Evolutionary conservation across 768 basidiomycete genomes (phyloP).

Genomic region (Lepiota brunneoincarnata): DNA sequence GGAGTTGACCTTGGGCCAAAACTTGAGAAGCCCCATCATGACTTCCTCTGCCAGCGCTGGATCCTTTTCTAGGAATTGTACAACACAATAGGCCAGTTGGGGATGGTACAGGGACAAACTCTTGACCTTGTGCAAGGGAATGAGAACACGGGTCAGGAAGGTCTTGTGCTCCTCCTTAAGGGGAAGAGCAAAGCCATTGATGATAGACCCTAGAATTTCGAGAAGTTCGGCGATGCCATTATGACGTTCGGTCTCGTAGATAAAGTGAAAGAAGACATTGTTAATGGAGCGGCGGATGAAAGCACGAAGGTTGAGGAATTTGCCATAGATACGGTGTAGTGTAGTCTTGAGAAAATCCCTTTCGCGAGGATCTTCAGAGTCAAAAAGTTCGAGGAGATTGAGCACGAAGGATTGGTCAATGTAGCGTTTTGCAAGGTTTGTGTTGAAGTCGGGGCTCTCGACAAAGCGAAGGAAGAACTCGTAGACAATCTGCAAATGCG

Average conservation of each 20-base stretch:
- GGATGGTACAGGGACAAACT: conserved; percentile 97
- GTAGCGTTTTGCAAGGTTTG: conserved; percentile 94
- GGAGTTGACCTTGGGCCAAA: conserved; percentile 99
- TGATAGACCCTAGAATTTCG: conserved; percentile 98
- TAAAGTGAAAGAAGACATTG: conserved; percentile 98
- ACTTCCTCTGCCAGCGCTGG: conserved; percentile 91
- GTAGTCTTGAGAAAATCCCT: conserved; percentile 99
- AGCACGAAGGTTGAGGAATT: conserved; percentile 97
- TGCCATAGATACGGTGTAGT: conserved; percentile 97
- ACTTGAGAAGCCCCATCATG: conserved; percentile 92
- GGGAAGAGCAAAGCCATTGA: conserved; percentile 97
- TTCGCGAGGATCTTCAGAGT: conserved; percentile 97
- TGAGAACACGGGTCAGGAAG: conserved; percentile 90
- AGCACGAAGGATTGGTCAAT: conserved; percentile 96
- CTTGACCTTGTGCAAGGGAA: conserved; percentile 98
- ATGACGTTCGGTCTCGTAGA: conserved; percentile 98
- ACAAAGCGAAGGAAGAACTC: conserved; percentile 99
- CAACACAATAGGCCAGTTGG: conserved; percentile 98
- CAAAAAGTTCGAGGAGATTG: conserved; percentile 95
- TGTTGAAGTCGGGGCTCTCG: conserved; percentile 97
- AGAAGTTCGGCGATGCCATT: conserved; percentile 98
- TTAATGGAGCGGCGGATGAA: conserved; percentile 99
- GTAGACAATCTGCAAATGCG: conserved; percentile 98
- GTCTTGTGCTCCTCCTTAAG: conserved; percentile 99
- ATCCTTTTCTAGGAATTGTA: conserved; percentile 98